A percentile compares a stretch with the other conserved stretches of the same genome.
Evolutionary conservation across 805 yeast genomes (phyloP).

Genomic region (Phaffomyces thermotolerans): DNA sequence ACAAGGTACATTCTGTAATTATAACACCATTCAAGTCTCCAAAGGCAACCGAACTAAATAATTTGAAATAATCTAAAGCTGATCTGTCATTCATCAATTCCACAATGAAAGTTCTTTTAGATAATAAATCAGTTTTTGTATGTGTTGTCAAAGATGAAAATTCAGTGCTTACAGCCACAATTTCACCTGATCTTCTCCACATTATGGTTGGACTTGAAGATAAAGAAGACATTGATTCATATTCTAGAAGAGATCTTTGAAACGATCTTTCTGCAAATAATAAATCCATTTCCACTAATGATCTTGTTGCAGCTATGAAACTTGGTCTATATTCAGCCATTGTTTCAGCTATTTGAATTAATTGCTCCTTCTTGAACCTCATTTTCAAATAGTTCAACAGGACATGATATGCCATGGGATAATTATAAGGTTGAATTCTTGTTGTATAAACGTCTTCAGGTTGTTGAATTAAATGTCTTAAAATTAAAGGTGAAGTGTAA

Average conservation of each 20-base stretch:
- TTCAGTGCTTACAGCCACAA: slow-evolving; percentile 72
- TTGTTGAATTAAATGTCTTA: slow-evolving; percentile 51
- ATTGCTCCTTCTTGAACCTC: slow-evolving; percentile 62
- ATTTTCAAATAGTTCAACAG: slow-evolving; percentile 67
- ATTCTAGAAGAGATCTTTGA: slow-evolving; percentile 51
- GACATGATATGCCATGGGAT: slow-evolving; percentile 88
- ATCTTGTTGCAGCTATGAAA: slow-evolving; percentile 69
- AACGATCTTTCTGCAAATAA: slow-evolving; percentile 53
- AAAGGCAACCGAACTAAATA: slow-evolving; percentile 55
- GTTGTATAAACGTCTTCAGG: slow-evolving; percentile 79
- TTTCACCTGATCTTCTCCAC: slow-evolving; percentile 84
- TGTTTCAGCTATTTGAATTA: slow-evolving; percentile 48
- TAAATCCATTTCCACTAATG: slow-evolving; percentile 63
- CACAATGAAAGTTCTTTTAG: slow-evolving; percentile 60
- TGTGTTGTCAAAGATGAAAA: slow-evolving; percentile 64
- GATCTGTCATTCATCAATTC: slow-evolving; percentile 79
- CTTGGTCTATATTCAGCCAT: slow-evolving; percentile 59
- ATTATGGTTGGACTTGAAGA: slow-evolving; percentile 75
- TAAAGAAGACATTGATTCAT: slow-evolving; percentile 39
- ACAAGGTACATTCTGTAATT: slow-evolving; percentile 32
- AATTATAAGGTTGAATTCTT: slow-evolving; percentile 77
- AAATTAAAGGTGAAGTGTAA: slow-evolving; percentile 50
- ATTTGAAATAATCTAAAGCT: slow-evolving; percentile 62
- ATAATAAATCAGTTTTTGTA: slow-evolving; percentile 46
- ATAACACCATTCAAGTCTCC: slow-evolving; percentile 32